Evolutionary conservation across 345 rosid species (phyloP), one percentile per base, ranked within the genome.

Genomic region (Syzygium jambos): DNA sequence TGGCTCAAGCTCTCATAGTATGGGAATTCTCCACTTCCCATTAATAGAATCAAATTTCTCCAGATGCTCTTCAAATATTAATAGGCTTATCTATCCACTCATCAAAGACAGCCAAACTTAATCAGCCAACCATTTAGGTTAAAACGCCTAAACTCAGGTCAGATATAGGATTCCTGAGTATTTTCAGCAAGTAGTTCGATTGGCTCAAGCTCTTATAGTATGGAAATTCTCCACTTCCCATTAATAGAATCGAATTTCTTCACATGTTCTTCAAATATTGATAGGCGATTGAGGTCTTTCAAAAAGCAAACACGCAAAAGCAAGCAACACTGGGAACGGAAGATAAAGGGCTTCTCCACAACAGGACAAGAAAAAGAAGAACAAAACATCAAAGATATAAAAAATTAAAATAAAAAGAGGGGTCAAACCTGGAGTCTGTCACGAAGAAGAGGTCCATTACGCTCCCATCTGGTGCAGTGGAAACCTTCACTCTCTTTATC

Each of bases 391-490:
- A 21, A 22, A 55, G 25, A 53, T 1, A 17, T 0, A 29, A 59
- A 59, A 59, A 29, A 59, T 59, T 77, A 49, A 78, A 38, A 51
- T 87, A 63, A 86, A 87, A 38, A 43, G 46, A 5, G 46, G 46
- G 46, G 27, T 85, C 89, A 88, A 88, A 95, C 97, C 96, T 94
- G 80, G 94, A 90, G 92, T 95, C 97, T 3, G 95, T 94, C 68
- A 95, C 73, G 54, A 91, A 95, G 84, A 95, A 91, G 90, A 95
- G 96, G 89, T 93, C 95, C 93, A 94, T 92, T 56, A 95, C 94
- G 87, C 91, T 92, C 84, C 95, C 97, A 89, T 95, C 97, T 17
- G 96, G 97, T 73, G 95, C 87, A 87, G 96, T 93, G 88, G 93
- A 94, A 77, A 93, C 95, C 89, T 95, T 95, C 78, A 93, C 97